Base-by-base conservation (phyloP, 257 asterid genomes). In the Scutellaria minor region DNA sequence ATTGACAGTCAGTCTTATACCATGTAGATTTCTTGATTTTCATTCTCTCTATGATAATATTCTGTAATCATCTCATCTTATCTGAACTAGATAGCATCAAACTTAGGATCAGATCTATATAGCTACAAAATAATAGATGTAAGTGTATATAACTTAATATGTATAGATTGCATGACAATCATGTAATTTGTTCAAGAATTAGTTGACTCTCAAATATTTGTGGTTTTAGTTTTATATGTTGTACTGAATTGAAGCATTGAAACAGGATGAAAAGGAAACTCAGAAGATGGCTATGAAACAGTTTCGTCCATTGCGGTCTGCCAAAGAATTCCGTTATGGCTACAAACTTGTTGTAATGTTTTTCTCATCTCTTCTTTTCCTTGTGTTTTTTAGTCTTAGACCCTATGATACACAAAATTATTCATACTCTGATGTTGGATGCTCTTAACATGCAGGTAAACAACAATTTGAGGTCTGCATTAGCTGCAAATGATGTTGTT, bases 211-310 rank as follows among this genome's bases (percentile, higher is more conserved):
- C 20, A 50, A 48, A 3, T 6, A 4, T 12, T 3, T 4, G 57
- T 18, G 51, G 10, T 60, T 66, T 9, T 63, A 6, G 3, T 13
- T 67, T 20, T 5, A 5, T 5, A 46, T 31, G 37, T 31, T 31
- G 37, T 31, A 31, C 5, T 31, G 37, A 31, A 31, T 31, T 31
- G 37, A 31, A 31, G 37, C 37, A 31, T 62, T 61, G 81, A 44
- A 75, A 79, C 89, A 95, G 97, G 99, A 95, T 35, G 99, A 92
- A 78, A 92, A 87, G 90, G 97, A 92, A 81, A 77, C 90, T 45
- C 90, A 82, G 86, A 95, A 90, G 85, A 68, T 80, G 90, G 99
- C 98, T 35, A 61, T 75, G 55, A 90, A 90, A 79, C 92, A 85
- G 80, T 90, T 87, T 68, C 96, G 98, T 40, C 87, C 85, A 5